These are phyloP conservation scores for Capsella rubella DNA, from an alignment of 441 rosid species.

Conservation along the genomic window DNA sequence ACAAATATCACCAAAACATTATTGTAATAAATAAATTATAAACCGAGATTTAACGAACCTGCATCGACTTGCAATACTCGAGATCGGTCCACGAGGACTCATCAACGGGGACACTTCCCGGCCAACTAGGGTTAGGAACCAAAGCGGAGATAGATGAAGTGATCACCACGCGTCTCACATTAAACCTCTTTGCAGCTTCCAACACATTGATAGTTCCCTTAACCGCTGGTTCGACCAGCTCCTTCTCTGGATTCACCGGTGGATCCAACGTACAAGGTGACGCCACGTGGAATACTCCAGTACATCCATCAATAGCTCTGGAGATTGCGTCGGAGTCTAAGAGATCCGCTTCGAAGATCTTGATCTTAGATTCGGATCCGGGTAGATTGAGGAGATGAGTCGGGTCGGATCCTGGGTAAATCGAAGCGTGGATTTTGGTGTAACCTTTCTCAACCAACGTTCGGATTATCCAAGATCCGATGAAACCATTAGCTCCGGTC, in stretches of 20 bases:
- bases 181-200: slow-evolving; percentile 60
- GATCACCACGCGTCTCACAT: slow-evolving; percentile 77
- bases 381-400: slow-evolving; percentile 66
- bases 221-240: slow-evolving; percentile 78
- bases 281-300: slow-evolving; percentile 90
- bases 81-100: slow-evolving; percentile 90
- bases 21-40: background rate
- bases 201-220: slow-evolving; percentile 81
- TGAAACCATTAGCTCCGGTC: slow-evolving; percentile 91
- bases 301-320: slow-evolving; percentile 71
- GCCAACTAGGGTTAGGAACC: slow-evolving; percentile 83
- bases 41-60: slow-evolving; percentile 47
- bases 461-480: slow-evolving; percentile 77
- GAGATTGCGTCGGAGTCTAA: slow-evolving; percentile 61
- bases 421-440: slow-evolving; percentile 66
- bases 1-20: background rate
- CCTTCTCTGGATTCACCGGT: slow-evolving; percentile 66
- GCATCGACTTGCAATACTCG: slow-evolving; percentile 67
- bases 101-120: slow-evolving; percentile 51
- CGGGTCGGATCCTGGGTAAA: slow-evolving; percentile 62
- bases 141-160: slow-evolving; percentile 84
- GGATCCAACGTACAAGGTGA: slow-evolving; percentile 81
- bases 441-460: slow-evolving; percentile 64
- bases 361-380: slow-evolving; percentile 47
- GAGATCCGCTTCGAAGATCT: slow-evolving; percentile 65